Conservation (phyloP, 345 rosid genomes). For the Psidium guajava region DNA sequence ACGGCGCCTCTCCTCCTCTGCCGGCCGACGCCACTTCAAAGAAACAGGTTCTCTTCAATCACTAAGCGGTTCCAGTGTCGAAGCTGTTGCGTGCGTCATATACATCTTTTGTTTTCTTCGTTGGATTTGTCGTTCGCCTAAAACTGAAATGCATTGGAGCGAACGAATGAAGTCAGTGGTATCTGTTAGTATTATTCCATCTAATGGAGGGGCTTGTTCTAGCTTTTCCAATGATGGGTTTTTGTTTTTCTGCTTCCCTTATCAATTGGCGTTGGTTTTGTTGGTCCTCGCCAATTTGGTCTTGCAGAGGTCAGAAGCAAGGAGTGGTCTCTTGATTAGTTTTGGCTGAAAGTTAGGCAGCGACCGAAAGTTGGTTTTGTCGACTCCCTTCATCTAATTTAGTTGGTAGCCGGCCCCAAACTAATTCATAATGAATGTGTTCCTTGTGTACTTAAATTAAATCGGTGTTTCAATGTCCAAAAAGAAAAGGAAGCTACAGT, state of each 20-base stretch:
- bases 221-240: not conserved
- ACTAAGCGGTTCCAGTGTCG: not conserved
- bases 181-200: not conserved
- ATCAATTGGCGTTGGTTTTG: not conserved
- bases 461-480: not conserved
- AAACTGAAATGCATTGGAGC: not conserved
- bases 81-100: not conserved
- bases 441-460: not conserved
- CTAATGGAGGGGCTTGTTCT: not conserved
- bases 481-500: not conserved
- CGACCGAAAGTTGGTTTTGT: not conserved
- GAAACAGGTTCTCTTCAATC: not conserved
- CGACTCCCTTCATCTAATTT: not conserved
- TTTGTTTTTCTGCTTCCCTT: not conserved
- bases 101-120: not conserved
- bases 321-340: not conserved
- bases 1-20: not conserved
- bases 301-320: not conserved
- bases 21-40: not conserved
- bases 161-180: not conserved
- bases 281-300: not conserved
- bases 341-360: not conserved
- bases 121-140: not conserved
- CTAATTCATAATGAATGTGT: not conserved
- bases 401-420: not conserved